A percentile compares a stretch with the other conserved stretches of the same genome.
phyloP scores from a whole-genome alignment of 2,329 filamentous ascomycete genomes.

The Delphinella strobiligena region DNA sequence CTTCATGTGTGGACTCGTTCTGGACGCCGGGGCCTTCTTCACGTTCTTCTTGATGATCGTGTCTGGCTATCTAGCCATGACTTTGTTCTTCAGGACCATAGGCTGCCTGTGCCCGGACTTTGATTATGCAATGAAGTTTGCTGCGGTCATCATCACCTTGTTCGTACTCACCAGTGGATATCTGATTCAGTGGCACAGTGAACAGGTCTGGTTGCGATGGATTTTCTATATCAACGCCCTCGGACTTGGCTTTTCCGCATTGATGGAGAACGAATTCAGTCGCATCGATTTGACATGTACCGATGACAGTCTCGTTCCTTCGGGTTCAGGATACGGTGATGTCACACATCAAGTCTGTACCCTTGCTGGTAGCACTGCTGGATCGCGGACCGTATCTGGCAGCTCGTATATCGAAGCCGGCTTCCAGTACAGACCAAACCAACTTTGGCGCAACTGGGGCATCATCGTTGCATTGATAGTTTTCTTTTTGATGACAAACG shows the following conservation, averaged over 20 bases:
- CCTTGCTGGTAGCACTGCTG: conserved; percentile 56
- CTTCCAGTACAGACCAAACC: conserved; percentile 53
- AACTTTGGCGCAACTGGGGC: conserved; percentile 75
- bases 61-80: conserved; percentile 45
- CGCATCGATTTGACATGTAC: conserved; percentile 57
- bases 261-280: conserved; percentile 84
- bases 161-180: conserved; percentile 75
- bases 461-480: conserved; percentile 67
- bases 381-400: conserved; percentile 53
- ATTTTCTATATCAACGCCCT: conserved; percentile 67
- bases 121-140: conserved; percentile 71
- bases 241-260: conserved; percentile 59
- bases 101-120: conserved; percentile 69
- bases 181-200: conserved; percentile 64
- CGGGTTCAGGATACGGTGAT: conserved; percentile 56
- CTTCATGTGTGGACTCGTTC: conserved; percentile 60
- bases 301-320: conserved; percentile 55
- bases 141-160: conserved; percentile 66
- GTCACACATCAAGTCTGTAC: conserved; percentile 73
- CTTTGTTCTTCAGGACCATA: conserved; percentile 63
- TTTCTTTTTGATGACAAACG: conserved; percentile 64
- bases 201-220: conserved; percentile 70
- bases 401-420: conserved; percentile 54
- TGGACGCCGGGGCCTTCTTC: conserved; percentile 67
- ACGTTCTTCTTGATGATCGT: conserved; percentile 46